These are phyloP conservation scores for Phyllostachys edulis DNA, from an alignment of 176 grass and related monocot species.

Conservation along the genomic window DNA sequence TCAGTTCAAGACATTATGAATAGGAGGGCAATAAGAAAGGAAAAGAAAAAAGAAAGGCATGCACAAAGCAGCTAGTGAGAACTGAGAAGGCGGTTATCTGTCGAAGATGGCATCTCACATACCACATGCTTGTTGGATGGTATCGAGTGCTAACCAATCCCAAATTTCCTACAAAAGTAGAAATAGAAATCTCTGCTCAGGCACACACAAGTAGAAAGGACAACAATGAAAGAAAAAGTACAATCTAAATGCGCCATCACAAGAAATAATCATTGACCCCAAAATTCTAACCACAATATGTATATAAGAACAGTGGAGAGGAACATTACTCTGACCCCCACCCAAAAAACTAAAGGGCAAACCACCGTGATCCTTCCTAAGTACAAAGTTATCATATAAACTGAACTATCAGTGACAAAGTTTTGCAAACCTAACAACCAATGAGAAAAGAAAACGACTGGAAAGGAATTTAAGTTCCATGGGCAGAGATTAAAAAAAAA, in stretches of 20 bases:
- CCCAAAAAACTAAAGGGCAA: background rate
- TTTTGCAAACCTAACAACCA: too few relatives aligned
- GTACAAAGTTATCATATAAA: background rate
- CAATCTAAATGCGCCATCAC: background rate
- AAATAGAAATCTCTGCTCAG: background rate
- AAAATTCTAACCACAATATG: background rate
- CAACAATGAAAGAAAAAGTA: background rate
- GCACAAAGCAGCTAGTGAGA: background rate
- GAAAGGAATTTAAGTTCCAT: constrained; percentile 2
- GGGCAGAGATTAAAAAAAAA: background rate
- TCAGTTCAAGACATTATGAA: background rate
- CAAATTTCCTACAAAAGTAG: constrained; percentile 63
- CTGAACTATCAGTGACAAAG: too few relatives aligned
- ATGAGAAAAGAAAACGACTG: too few relatives aligned
- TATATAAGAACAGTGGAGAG: background rate
- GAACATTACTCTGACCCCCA: background rate
- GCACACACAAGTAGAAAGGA: constrained; percentile 5
- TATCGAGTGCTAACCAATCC: constrained; percentile 86
- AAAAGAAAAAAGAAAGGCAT: background rate
- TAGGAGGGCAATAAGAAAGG: background rate
- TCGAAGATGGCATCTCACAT: constrained; percentile 32
- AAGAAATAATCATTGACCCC: background rate
- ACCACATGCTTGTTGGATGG: constrained; percentile 95
- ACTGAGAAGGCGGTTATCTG: background rate
- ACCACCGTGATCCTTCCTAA: background rate